Evolutionary conservation across 257 asterid species (phyloP), one percentile per base, ranked within the genome.

Genomic region (Plantago elongata): DNA sequence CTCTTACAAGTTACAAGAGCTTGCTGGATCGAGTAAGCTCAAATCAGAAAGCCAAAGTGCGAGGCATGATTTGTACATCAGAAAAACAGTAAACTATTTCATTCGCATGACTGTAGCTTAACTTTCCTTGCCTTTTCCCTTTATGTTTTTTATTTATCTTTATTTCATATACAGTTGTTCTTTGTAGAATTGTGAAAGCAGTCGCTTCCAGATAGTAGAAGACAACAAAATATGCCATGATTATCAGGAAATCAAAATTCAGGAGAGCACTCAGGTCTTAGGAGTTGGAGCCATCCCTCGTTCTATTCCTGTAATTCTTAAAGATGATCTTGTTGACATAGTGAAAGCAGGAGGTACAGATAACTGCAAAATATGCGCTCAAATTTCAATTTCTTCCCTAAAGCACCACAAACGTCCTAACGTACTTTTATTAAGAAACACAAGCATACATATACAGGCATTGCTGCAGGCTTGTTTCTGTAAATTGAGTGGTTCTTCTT

Each of bases 211-310:
- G 75, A 70, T 79, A 44, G 69, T 93, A 66, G 96, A 93, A 76
- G 96, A 86, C 78, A 80, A 75, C 73, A 80, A 77, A 80, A 62
- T 79, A 66, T 87, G 99, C 51, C 96, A 83, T 79, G 99, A 93
- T 80, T 93, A 93, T 75, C 99, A 93, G 77, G 99, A 93, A 80
- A 85, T 93, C 47, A 89, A 93, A 77, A 83, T 93, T 68, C 99
- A 93, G 83, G 99, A 93, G 74, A 89, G 84, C 75, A 85, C 97
- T 48, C 99, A 93, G 71, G 88, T 93, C 59, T 83, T 93, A 63
- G 97, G 96, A 54, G 95, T 93, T 78, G 99, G 99, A 71, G 89
- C 97, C 65, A 87, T 93, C 75, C 99, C 99, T 64, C 99, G 99
- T 66, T 87, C 99, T 17, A 77, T 93, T 68, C 91, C 88, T 75